Evolutionary conservation across 371 early-diverging fungal species (phyloP).

Genomic region (Mortierella sp.): DNA sequence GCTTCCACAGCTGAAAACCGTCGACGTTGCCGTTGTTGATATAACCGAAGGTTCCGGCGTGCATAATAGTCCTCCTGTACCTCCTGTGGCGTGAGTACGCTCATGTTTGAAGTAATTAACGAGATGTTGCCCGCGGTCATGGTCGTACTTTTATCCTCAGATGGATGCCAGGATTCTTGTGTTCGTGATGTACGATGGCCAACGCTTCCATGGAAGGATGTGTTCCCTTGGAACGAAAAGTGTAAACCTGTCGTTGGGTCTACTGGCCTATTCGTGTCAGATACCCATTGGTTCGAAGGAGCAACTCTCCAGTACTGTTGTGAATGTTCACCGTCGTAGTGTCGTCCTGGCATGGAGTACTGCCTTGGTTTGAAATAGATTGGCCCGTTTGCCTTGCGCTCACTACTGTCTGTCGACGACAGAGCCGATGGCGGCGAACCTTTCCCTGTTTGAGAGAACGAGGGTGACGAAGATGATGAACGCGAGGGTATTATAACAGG

Average conservation of each 20-base stretch:
- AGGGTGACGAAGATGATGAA: background rate
- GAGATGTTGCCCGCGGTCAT: conserved; percentile 44
- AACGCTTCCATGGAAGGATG: background rate
- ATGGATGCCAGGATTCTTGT: conserved; percentile 8
- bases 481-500: no score
- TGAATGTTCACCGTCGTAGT: background rate
- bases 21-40: conserved; percentile 17
- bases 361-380: conserved; percentile 47
- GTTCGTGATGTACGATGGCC: conserved; percentile 17
- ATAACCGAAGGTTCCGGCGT: conserved; percentile 20
- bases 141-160: conserved; percentile 12
- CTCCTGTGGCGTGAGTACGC: conserved; percentile 33
- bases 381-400: conserved; percentile 16
- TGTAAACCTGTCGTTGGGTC: background rate
- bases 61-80: conserved; percentile 40
- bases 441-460: no score
- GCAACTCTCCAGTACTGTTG: conserved; percentile 26
- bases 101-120: conserved; percentile 35
- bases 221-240: background rate
- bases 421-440: conserved; percentile 7
- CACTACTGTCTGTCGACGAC: background rate
- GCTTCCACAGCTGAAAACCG: conserved; percentile 13
- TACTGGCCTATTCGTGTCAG: background rate
- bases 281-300: conserved; percentile 40
- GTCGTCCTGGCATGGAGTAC: conserved; percentile 5